These are phyloP conservation scores for Claviceps sp. DNA, from an alignment of 2,329 filamentous ascomycete genomes.

Conservation along the genomic window DNA sequence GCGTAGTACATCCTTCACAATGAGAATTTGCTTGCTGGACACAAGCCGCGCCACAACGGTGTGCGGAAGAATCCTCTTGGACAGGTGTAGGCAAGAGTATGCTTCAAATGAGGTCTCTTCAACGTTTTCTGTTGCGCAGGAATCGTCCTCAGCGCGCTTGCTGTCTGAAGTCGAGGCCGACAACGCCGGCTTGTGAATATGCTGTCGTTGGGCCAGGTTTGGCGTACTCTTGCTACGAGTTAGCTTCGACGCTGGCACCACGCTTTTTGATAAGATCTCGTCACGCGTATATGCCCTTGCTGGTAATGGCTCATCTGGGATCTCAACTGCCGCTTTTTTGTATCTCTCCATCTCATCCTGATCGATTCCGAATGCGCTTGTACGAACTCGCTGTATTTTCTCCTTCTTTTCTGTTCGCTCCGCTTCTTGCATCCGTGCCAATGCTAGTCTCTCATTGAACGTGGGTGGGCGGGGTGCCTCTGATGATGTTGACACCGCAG, in stretches of 20 bases:
- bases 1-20: conserved; percentile 67
- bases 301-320: conserved; percentile 34
- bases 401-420: conserved; percentile 36
- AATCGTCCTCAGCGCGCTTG: conserved; percentile 6
- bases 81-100: conserved; percentile 75
- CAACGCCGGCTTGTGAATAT: conserved; percentile 9
- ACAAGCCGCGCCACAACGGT: conserved; percentile 66
- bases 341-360: conserved; percentile 45
- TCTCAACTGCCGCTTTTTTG: conserved; percentile 41
- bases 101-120: conserved; percentile 56
- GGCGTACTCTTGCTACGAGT: conserved; percentile 32
- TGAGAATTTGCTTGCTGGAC: conserved; percentile 61
- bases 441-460: conserved; percentile 78
- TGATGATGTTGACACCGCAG: conserved; percentile 11
- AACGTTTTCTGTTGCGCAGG: conserved; percentile 8
- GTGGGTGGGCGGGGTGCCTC: conserved; percentile 32
- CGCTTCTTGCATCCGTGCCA: conserved; percentile 46
- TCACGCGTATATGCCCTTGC: conserved; percentile 47
- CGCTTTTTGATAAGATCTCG: conserved; percentile 36
- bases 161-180: not conserved
- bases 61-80: conserved; percentile 72
- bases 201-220: conserved; percentile 10
- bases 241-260: conserved; percentile 14
- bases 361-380: conserved; percentile 42
- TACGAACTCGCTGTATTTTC: conserved; percentile 39